Percentiles rank a stretch among this genome's conserved stretches.
phyloP scores from a whole-genome alignment of 139 green algal species.

The Medakamo hakoo region DNA sequence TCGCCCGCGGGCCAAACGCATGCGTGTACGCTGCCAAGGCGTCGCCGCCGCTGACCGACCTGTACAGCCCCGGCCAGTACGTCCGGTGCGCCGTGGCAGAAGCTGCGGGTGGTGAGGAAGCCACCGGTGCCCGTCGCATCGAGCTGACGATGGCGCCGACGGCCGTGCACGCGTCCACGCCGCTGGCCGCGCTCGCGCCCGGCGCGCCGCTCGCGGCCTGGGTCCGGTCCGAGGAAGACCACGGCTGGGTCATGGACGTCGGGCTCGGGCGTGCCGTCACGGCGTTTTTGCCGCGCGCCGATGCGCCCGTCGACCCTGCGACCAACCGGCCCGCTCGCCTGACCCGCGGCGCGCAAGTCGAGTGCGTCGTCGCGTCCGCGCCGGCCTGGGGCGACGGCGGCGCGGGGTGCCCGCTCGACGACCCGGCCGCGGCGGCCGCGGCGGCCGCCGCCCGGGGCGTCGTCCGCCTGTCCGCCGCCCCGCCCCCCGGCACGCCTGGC shows the following conservation, averaged over 20 bases:
- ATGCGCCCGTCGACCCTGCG: not conserved
- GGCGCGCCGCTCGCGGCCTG: not conserved
- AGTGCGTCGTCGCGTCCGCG: too few species aligned
- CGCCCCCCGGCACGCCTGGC: not conserved
- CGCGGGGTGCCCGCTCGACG: too few species aligned
- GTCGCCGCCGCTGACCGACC: not conserved
- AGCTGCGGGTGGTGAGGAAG: not conserved
- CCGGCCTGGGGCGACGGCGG: too few species aligned
- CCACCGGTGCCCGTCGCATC: too few species aligned
- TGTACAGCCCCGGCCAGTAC: not conserved
- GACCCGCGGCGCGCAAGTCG: not conserved
- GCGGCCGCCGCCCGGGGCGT: too few species aligned
- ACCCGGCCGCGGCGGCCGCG: too few species aligned
- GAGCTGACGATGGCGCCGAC: not conserved
- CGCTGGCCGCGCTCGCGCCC: not conserved
- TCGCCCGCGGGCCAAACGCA: too few species aligned
- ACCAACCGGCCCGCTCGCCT: too few species aligned
- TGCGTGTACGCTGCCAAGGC: too few species aligned
- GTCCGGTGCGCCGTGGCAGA: not conserved
- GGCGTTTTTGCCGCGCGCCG: not conserved
- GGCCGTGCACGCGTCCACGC: not conserved
- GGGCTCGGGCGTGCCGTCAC: not conserved
- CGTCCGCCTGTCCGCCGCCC: not conserved
- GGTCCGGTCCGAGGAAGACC: not conserved
- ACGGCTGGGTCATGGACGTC: not conserved